Percentiles rank a stretch among this genome's conserved stretches.
Conservation (phyloP, 345 rosid species). For the Carallia pectinifolia region DNA sequence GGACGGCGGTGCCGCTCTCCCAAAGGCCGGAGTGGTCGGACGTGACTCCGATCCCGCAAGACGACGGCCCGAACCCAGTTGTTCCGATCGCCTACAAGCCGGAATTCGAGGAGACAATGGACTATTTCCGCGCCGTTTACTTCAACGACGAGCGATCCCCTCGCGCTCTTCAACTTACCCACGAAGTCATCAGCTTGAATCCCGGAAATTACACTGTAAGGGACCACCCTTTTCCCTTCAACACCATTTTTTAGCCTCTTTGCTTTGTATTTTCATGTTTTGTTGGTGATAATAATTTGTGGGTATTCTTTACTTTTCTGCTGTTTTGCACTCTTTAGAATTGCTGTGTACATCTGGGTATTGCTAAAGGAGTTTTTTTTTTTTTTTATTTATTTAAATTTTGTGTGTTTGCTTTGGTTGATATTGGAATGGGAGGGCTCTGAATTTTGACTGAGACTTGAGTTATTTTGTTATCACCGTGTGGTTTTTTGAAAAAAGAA, state of each 20-base stretch:
- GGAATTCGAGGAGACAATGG: conserved; percentile 79
- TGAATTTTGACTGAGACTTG: no score
- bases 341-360: neutral
- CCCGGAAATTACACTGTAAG: conserved; percentile 89
- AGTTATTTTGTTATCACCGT: no score
- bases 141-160: conserved; percentile 68
- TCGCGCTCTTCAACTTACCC: conserved; percentile 69
- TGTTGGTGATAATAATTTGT: neutral
- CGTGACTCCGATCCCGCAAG: conserved; percentile 65
- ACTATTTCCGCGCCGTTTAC: conserved; percentile 84
- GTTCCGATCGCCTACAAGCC: conserved; percentile 78
- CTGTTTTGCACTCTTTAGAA: neutral
- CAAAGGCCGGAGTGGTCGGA: conserved; percentile 69
- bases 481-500: no score
- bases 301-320: neutral
- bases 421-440: no score
- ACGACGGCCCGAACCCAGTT: conserved; percentile 87
- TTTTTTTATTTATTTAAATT: neutral
- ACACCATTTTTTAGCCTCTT: neutral
- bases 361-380: no score
- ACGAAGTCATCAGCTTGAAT: conserved; percentile 54
- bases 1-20: conserved; percentile 40
- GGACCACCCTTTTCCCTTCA: neutral
- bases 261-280: neutral
- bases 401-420: neutral